phyloP scores from a whole-genome alignment of 306 rosid genomes.

The Inga oerstediana region DNA sequence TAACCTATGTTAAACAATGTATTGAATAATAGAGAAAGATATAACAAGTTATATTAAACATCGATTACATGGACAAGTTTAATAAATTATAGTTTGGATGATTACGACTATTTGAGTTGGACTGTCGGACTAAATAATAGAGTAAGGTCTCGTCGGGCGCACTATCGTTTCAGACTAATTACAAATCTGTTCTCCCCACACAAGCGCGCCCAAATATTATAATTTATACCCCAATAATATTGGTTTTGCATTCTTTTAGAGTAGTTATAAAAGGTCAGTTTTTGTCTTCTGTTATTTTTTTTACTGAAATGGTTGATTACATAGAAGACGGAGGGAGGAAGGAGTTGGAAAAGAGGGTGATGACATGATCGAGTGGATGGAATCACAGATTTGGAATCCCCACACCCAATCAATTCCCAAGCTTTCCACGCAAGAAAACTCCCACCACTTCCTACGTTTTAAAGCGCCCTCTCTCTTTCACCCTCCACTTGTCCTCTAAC shows the following conservation, averaged over 20 bases:
- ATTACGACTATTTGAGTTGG: too few relatives aligned
- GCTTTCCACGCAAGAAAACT: background rate
- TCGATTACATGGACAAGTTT: too few relatives aligned
- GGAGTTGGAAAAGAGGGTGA: background rate
- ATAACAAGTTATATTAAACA: too few relatives aligned
- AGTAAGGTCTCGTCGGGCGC: too few relatives aligned
- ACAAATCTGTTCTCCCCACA: too few relatives aligned
- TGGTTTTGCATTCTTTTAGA: background rate
- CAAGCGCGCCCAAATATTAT: background rate
- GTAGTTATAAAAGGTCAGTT: background rate
- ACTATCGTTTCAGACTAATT: too few relatives aligned
- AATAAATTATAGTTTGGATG: too few relatives aligned
- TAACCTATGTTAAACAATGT: too few relatives aligned
- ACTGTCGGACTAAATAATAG: too few relatives aligned
- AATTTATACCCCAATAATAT: background rate
- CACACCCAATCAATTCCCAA: constrained; percentile 33
- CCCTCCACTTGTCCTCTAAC: background rate
- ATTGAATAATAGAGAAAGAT: too few relatives aligned
- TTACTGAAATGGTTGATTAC: background rate
- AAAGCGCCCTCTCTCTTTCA: background rate
- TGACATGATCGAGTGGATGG: background rate
- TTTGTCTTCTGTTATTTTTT: too few relatives aligned
- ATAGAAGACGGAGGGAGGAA: background rate
- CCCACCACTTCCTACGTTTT: background rate
- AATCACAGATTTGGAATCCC: constrained; percentile 34